Base-by-base conservation (phyloP, 2,329 filamentous ascomycete genomes). In the Clonostachys rhizophaga region DNA sequence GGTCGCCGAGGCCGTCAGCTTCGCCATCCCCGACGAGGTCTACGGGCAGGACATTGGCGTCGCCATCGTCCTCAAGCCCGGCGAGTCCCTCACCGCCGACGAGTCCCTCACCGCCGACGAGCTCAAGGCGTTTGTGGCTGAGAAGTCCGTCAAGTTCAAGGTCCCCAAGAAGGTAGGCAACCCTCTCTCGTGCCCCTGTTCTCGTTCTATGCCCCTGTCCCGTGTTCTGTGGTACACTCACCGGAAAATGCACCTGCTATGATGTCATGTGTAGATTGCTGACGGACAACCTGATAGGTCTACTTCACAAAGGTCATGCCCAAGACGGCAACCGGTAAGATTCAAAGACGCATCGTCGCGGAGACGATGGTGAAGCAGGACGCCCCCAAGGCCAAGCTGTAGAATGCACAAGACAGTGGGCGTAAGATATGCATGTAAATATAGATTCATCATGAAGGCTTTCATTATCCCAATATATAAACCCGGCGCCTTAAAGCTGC, bases 321-420 rank as follows among this genome's bases (percentile, higher is more conserved):
- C 52, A 95, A 95, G 77, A 92, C 90, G 5, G 89, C 89, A n/a
- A 95, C 89, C 6, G 89, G 89, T 47, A 95, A 95, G 75, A 87
- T 95, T 49, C 89, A 95, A 69, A 75, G 89, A 51, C 79, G 88
- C 52, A 89, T 91, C 58, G 89, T 95, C n/a, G 89, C 89, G 13
- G 88, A 92, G 66, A 81, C 81, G 33, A 92, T 95, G 87, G 74
- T 85, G 65, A 88, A 88, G 73, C 78, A 84, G 63, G 82, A 84
- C 40, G 52, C 54, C 47, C 64, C 66, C 46, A 78, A 75, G 63
- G 69, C 76, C 13, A 81, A 79, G 67, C 62, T 82, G 54, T 82
- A 76, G 50, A 18, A 18, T 18, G 18, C 18, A 18, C 18, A 18
- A 18, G 18, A 18, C 18, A 18, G 18, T 18, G 18, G 18, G 18